These are phyloP conservation scores for Boletus tomentosulus DNA, from an alignment of 768 basidiomycete species.

Conservation along the genomic window DNA sequence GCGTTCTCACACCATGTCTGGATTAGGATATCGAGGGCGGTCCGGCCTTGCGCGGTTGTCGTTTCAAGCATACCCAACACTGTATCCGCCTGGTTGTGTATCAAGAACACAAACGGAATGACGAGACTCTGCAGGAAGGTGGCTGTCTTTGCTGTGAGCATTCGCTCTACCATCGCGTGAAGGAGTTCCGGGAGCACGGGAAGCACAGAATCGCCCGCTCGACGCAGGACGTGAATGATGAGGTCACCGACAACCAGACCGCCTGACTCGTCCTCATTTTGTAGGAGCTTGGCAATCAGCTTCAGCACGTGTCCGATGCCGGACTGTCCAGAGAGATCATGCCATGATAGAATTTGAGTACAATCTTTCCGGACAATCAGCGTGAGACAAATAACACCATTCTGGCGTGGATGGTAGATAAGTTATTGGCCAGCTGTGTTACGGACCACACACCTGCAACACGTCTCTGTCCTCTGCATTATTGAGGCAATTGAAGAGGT, in stretches of 20 bases:
- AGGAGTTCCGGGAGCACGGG: conserved; percentile 86
- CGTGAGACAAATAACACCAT: conserved; percentile 79
- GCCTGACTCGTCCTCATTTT: conserved; percentile 82
- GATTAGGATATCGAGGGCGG: conserved; percentile 82
- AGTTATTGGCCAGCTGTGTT: not conserved
- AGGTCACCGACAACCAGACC: conserved; percentile 93
- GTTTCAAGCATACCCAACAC: conserved; percentile 75
- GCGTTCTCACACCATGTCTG: conserved; percentile 94
- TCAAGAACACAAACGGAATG: conserved; percentile 90
- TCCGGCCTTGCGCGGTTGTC: conserved; percentile 53
- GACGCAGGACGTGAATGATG: conserved; percentile 87
- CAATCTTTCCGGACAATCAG: conserved; percentile 84
- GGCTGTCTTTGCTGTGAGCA: conserved; percentile 83
- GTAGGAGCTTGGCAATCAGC: conserved; percentile 74
- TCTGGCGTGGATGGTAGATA: conserved; percentile 41
- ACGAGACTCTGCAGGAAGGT: conserved; percentile 91
- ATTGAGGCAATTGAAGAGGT: conserved; percentile 64
- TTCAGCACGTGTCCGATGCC: conserved; percentile 75
- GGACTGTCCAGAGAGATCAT: conserved; percentile 56
- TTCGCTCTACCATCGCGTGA: conserved; percentile 75
- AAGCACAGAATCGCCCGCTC: conserved; percentile 72
- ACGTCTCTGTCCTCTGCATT: conserved; percentile 83
- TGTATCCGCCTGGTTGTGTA: conserved; percentile 79
- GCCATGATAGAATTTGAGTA: conserved; percentile 76
- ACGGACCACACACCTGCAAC: conserved; percentile 50